Base-by-base conservation (phyloP, 176 grass and related monocot genomes). In the Carex littledalei region DNA sequence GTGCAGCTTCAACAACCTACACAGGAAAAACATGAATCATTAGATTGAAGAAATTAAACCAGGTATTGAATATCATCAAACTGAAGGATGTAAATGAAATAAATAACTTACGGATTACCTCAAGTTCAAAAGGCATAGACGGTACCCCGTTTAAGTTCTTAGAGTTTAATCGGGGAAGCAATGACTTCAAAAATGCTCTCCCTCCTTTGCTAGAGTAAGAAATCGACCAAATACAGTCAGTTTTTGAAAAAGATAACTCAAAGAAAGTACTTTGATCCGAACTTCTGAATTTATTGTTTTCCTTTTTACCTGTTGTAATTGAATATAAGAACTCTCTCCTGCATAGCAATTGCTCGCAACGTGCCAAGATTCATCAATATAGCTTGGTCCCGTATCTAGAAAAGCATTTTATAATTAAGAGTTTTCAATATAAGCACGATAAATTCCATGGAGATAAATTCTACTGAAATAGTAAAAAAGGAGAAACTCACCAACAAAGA, bases 1-100 rank as follows among this genome's bases (percentile, higher is more conserved):
- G 84, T 85, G 96, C 93, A 63, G 96, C 96, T 94, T 98, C 96
- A 3, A 98, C 93, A 91, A 98, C 96, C 96, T 98, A 74, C 73
- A 79, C 20, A 81, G 63, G 67, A 26, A 54, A 76, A 78, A 68
- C 57, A 86, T 5, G 47, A 71, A 59, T 22, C 41, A 20, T n/a
- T 17, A 52, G 5, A 8, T 76, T 76, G 47, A 1, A 20, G 41
- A 45, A 52, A 76, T 20, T 41, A 13, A 10, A 45, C 26, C 32
- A 43, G 37, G 52, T 71, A 20, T 57, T 78, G 67, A 41, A 54
- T 65, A 69, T 35, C 3, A 22, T 39, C 7, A 68, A 65, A 83
- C 0, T 76, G 21, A 61, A 66, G 55, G 29, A 52, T 57, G 50
- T 79, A 37, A 32, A 57, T 59, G 24, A 86, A 69, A 55, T 82